These are phyloP conservation scores for Pharus latifolius DNA, from an alignment of 176 grass and related monocot species.

Conservation along the genomic window DNA sequence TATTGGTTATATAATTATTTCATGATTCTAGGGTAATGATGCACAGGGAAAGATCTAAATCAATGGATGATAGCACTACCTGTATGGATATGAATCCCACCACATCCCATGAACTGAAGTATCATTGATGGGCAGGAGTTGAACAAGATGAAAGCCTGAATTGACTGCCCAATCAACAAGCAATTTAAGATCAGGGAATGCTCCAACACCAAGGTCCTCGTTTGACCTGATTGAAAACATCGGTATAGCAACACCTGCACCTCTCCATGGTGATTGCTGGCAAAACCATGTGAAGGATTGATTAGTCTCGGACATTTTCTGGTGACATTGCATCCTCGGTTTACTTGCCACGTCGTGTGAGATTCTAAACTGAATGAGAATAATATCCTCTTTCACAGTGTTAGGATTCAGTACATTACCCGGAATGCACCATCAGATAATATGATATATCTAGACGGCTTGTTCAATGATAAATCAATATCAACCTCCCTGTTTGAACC, in stretches of 20 bases:
- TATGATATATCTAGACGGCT: slow-evolving; percentile 57
- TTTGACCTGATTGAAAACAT: slow-evolving; percentile 80
- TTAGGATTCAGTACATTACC: slow-evolving; percentile 37
- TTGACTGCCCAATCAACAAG: slow-evolving; percentile 93
- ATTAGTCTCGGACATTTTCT: too few relatives aligned
- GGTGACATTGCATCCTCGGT: neutral
- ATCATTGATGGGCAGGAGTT: slow-evolving; percentile 91
- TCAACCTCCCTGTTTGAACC: slow-evolving; percentile 79
- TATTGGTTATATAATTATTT: slow-evolving; percentile 4
- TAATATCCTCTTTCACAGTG: neutral
- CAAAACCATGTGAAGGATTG: slow-evolving; percentile 33
- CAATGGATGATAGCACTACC: slow-evolving; percentile 38
- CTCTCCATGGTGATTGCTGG: slow-evolving; percentile 83
- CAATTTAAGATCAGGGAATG: slow-evolving; percentile 92
- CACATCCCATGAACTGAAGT: slow-evolving; percentile 95
- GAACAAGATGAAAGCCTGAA: slow-evolving; percentile 94
- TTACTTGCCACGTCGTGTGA: slow-evolving; percentile 9
- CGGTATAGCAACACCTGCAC: slow-evolving; percentile 90
- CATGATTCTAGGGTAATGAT: neutral
- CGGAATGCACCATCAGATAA: slow-evolving; percentile 77
- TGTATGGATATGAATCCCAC: slow-evolving; percentile 99
- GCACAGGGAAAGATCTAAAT: neutral
- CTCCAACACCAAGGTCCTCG: slow-evolving; percentile 94
- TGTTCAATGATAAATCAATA: slow-evolving; percentile 50
- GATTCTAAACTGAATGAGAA: neutral